Base-by-base conservation (phyloP, 345 rosid genomes). In the Cardamine resedifolia region DNA sequence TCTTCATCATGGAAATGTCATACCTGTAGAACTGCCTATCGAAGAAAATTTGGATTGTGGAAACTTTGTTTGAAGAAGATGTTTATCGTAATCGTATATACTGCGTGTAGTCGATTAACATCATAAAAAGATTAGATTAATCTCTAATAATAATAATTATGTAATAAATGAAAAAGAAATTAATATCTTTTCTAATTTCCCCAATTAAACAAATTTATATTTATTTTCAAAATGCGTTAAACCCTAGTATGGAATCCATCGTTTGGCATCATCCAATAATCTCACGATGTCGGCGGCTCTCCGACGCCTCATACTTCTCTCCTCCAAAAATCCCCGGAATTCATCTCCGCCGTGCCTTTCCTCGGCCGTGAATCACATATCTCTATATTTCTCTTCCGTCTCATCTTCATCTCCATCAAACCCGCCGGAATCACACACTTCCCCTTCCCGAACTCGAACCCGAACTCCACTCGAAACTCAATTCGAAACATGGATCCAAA, bases 401-500 rank as follows among this genome's bases (percentile, higher is more conserved):
- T 59, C 79, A 74, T 44, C 39, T 53, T 3, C 4, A 1, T 58
- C 79, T 72, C 36, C 10, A 33, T 33, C 36, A 3, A 33, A 33
- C 11, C 7, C 73, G 1, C 4, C 70, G 56, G 59, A 62, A 33
- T 45, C 77, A 64, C 70, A 79, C 52, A 38, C 69, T 10, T 9
- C 72, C 60, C 72, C 62, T 50, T 41, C 57, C 36, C 71, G 79
- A 24, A 66, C 79, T 10, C 85, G 87, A 45, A 81, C 87, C 10
- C 84, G 85, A 49, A 90, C 98, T 12, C 97, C 93, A 15, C 87
- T 87, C 19, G 90, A 90, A 60, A 78, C 82, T 55, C 88, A 87
- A 58, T 91, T 95, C 79, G 96, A 95, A 73, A 75, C 88, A 11
- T 95, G 97, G 97, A 82, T 82, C 69, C 85, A 86, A 21, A 84